Base-by-base conservation (phyloP, 2,329 filamentous ascomycete species). In the Fusarium palustre region DNA sequence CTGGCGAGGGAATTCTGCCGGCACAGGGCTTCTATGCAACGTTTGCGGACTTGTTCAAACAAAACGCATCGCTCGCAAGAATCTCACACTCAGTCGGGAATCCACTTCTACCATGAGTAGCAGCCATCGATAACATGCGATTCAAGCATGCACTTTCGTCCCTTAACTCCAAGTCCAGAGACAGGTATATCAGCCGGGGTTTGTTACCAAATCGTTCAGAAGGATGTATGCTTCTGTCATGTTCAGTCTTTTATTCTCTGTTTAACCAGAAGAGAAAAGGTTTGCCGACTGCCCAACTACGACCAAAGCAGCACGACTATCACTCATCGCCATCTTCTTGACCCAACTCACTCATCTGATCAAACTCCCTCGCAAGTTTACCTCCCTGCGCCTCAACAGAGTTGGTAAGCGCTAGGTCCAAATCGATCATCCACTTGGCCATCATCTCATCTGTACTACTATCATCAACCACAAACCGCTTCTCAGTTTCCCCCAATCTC, bases 371-470 rank as follows among this genome's bases (percentile, higher is more conserved):
- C 7, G 55, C 55, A 34, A 57, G 36, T 22, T 2, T 42, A 18
- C 55, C 30, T 3, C 55, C 55, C 36, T 42, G 46, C 3, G 55
- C 55, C 2, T 18, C n/a, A 7, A 1, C 22, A 4, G 30, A 18
- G 33, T 57, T 25, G 12, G 46, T 52, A 3, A 57, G 13, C 1
- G 55, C 55, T 5, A 57, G 34, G 20, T 57, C 47, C 15, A 57
- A 22, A 25, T 57, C 46, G 7, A 57, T 3, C 28, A 57, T 13
- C 55, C 55, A 57, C 0, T n/a, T 41, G 13, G 18, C 46, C 36
- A 53, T 33, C 15, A 16, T 13, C 15, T 57, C 33, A 4, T 50
- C 48, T 1, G 24, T 39, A 13, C 13, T 30, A 3, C 2, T 13
- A 20, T n/a, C 25, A 15, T 41, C 25, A 3, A n/a, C 25, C 43